Percentiles rank a stretch among this genome's conserved stretches.
Conservation (phyloP, 78 protist species). For the Planoprotostelium fungivorum region DNA sequence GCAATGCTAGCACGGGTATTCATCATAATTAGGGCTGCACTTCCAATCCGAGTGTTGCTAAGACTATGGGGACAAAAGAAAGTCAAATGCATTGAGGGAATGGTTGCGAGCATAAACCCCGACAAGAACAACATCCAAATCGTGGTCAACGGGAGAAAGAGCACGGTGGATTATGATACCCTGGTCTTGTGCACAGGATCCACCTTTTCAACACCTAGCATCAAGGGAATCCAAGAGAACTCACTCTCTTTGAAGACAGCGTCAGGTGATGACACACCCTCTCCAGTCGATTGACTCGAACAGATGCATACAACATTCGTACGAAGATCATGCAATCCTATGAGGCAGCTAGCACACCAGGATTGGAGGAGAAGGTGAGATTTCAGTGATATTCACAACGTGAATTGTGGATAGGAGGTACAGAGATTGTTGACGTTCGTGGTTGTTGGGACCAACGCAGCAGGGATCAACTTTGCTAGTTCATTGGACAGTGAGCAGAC, state of each 20-base stretch:
- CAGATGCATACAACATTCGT: neutral
- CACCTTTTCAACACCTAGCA: neutral
- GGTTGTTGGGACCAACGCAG: neutral
- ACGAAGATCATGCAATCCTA: neutral
- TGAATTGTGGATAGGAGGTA: neutral
- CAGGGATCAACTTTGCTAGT: neutral
- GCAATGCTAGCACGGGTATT: neutral
- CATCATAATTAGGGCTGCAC: neutral
- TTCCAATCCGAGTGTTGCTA: neutral
- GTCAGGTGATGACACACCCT: neutral
- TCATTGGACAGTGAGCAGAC: neutral
- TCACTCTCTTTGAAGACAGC: neutral
- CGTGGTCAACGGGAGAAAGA: neutral
- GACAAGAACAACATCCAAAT: neutral
- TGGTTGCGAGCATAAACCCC: neutral
- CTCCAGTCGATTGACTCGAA: neutral
- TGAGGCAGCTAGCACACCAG: neutral
- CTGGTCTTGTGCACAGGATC: neutral
- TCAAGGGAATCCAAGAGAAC: neutral
- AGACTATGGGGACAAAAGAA: neutral
- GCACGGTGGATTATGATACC: neutral
- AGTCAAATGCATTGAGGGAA: neutral
- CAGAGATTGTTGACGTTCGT: neutral
- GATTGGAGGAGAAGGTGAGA: neutral
- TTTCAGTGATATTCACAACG: neutral